Evolutionary conservation across 2,329 filamentous ascomycete species (phyloP).

Genomic region (Ophioceras dolichostomum): DNA sequence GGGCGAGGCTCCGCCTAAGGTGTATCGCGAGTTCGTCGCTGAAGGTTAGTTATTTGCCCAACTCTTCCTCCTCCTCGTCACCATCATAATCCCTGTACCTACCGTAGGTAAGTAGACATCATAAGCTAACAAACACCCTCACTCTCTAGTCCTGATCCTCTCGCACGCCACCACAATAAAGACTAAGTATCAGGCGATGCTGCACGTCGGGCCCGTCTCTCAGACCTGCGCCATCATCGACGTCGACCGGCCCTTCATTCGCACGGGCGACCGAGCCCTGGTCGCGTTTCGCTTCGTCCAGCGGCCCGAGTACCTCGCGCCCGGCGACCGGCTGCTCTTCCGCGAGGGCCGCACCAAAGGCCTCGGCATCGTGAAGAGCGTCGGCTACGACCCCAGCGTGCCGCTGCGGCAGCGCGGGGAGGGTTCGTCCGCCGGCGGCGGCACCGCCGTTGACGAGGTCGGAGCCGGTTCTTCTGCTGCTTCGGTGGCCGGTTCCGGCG

Average conservation of each 20-base stretch:
- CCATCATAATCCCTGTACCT: not conserved
- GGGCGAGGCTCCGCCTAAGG: constrained; percentile 55
- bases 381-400: constrained; percentile 68
- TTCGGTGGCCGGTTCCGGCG: not conserved
- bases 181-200: constrained; percentile 93
- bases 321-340: constrained; percentile 84
- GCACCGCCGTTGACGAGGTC: not conserved
- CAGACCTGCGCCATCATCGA: constrained; percentile 97
- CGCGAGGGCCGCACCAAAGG: constrained; percentile 92
- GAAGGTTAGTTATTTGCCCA: constrained; percentile 39
- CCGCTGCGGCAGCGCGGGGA: constrained; percentile 20
- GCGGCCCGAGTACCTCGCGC: constrained; percentile 79
- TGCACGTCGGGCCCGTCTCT: constrained; percentile 87
- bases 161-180: constrained; percentile 96
- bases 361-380: constrained; percentile 80
- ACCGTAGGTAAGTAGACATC: not conserved
- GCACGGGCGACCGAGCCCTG: constrained; percentile 84
- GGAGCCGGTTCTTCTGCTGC: not conserved
- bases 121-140: not conserved
- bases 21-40: constrained; percentile 65
- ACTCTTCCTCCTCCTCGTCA: not conserved
- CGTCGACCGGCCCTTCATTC: constrained; percentile 89
- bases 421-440: not conserved
- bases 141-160: constrained; percentile 63
- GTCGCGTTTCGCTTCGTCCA: constrained; percentile 95